These are phyloP conservation scores for Lentinula detonsa DNA, from an alignment of 768 basidiomycete genomes.

Conservation along the genomic window DNA sequence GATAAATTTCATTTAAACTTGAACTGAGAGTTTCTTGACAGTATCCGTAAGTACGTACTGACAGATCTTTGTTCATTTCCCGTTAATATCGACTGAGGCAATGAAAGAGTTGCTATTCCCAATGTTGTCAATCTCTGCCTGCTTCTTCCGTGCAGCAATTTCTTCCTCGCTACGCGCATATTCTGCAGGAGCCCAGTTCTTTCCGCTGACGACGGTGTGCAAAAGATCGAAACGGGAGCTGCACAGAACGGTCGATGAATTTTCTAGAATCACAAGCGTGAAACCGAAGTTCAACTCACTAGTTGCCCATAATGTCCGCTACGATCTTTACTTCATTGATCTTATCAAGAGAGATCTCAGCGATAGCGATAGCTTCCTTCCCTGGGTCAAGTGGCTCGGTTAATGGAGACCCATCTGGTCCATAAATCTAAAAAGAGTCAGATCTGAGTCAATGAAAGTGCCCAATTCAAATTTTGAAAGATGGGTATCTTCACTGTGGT, in stretches of 20 bases:
- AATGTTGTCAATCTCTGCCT: constrained; percentile 8
- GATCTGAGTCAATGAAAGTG: background rate
- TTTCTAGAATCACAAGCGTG: background rate
- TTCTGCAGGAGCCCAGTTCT: constrained; percentile 18
- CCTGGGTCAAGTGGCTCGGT: constrained; percentile 18
- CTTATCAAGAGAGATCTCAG: constrained; percentile 21
- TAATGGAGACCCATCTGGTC: constrained; percentile 21
- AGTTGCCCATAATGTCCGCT: constrained; percentile 21
- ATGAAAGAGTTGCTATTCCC: constrained; percentile 3
- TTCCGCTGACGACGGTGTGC: constrained; percentile 20
- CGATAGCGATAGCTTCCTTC: constrained; percentile 20
- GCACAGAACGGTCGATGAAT: background rate
- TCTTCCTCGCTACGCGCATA: constrained; percentile 11
- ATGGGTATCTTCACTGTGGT: constrained; percentile 11
- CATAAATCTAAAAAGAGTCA: constrained; percentile 18
- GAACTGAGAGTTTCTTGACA: background rate
- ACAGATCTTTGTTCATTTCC: background rate
- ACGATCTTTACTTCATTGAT: constrained; percentile 22
- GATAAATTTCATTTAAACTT: background rate
- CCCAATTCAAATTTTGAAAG: background rate
- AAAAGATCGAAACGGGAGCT: constrained; percentile 21
- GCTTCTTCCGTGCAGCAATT: constrained; percentile 1
- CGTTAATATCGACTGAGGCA: background rate
- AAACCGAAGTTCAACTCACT: constrained; percentile 6
- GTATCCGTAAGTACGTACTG: background rate